These are phyloP conservation scores for Murraya paniculata DNA, from an alignment of 345 rosid genomes.

Conservation along the genomic window DNA sequence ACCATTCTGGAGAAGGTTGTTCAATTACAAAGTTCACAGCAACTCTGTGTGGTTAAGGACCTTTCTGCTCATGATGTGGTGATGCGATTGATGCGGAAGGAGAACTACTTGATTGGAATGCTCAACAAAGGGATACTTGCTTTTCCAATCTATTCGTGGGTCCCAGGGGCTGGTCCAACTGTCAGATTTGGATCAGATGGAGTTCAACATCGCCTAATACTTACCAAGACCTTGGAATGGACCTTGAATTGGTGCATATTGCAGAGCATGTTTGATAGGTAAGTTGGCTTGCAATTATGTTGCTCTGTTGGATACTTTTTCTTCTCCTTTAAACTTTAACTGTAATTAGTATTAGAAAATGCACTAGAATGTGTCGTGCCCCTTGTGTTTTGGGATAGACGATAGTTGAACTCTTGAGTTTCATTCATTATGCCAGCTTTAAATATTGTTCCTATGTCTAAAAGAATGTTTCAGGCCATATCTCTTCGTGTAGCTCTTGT, in stretches of 20 bases:
- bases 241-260: constrained; percentile 96
- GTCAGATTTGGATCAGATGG: constrained; percentile 57
- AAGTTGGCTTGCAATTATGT: constrained; percentile 24
- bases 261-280: constrained; percentile 99
- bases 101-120: constrained; percentile 97
- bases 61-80: constrained; percentile 94
- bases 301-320: background rate
- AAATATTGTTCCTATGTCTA: background rate
- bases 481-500: background rate
- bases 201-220: constrained; percentile 48
- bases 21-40: constrained; percentile 66
- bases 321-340: background rate
- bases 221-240: constrained; percentile 98
- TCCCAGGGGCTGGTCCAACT: constrained; percentile 94
- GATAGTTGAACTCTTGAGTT: background rate
- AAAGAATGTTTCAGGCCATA: background rate
- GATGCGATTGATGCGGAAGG: constrained; percentile 98
- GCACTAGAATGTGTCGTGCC: background rate
- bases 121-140: constrained; percentile 95
- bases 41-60: constrained; percentile 92
- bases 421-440: constrained; percentile 1
- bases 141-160: constrained; percentile 77
- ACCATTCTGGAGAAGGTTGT: constrained; percentile 90
- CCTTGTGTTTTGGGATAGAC: background rate
- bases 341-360: background rate